These are phyloP conservation scores for Starmerella gropengiesseri DNA, from an alignment of 805 yeast species.

Conservation along the genomic window DNA sequence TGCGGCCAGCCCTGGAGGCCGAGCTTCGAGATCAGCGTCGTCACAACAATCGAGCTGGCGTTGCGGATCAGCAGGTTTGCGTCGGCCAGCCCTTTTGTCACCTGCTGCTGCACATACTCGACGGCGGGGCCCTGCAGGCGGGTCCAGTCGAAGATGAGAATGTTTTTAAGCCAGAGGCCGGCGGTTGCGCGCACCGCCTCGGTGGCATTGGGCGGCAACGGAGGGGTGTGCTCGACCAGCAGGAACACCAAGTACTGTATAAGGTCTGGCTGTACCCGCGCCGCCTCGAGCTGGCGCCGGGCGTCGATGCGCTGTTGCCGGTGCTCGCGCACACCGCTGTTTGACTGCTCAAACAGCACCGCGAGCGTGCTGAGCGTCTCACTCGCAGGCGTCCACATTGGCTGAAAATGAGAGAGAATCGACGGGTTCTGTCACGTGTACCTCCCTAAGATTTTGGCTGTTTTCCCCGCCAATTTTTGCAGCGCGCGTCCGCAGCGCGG, in stretches of 20 bases:
- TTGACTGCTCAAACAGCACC: constrained; percentile 56
- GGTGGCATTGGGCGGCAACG: constrained; percentile 35
- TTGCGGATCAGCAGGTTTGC: constrained; percentile 57
- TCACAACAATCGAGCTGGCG: constrained; percentile 82
- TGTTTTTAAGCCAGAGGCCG: constrained; percentile 75
- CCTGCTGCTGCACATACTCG: constrained; percentile 37
- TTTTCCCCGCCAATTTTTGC: no score
- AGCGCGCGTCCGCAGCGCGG: no score
- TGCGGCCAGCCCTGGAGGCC: constrained; percentile 69
- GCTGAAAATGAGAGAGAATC: neutral
- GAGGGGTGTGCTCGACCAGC: constrained; percentile 43
- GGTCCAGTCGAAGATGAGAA: constrained; percentile 35
- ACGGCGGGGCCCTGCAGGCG: constrained; percentile 31
- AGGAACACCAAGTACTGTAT: constrained; percentile 69
- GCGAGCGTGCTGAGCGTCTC: constrained; percentile 54
- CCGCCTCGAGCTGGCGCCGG: constrained; percentile 59
- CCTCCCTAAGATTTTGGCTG: no score
- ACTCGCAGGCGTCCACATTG: constrained; percentile 56
- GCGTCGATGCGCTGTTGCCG: constrained; percentile 37
- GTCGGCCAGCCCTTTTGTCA: constrained; percentile 42
- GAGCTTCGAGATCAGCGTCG: constrained; percentile 59
- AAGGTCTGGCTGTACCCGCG: constrained; percentile 62
- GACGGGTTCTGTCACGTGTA: constrained; percentile 2
- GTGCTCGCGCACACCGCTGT: constrained; percentile 26
- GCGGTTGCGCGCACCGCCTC: constrained; percentile 63